Evolutionary conservation across 116 monocot genomes (phyloP).

Genomic region (Posidonia oceanica): DNA sequence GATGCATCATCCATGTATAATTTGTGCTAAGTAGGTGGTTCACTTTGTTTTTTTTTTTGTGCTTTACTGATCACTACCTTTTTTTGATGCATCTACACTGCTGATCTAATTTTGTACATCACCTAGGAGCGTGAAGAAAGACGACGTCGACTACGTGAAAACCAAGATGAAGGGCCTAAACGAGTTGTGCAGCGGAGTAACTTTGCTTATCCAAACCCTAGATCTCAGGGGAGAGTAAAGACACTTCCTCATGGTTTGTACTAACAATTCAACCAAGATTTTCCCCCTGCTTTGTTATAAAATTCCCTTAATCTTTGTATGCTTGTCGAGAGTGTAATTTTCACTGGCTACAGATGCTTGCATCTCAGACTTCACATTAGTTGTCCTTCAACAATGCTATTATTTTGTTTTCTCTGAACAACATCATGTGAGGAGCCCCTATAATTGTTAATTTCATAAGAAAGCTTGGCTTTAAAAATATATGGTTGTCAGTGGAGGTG

Average conservation of each 20-base stretch:
- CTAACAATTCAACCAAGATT: not conserved
- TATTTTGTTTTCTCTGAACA: too few species aligned
- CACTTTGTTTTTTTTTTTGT: not conserved
- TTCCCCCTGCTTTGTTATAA: not conserved
- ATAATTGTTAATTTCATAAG: too few species aligned
- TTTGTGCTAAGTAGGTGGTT: too few species aligned
- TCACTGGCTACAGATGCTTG: too few species aligned
- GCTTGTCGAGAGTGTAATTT: too few species aligned
- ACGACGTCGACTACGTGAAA: constrained; percentile 37
- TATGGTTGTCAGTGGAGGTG: too few species aligned
- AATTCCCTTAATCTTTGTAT: too few species aligned
- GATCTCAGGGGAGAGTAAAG: constrained; percentile 29
- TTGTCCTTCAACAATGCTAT: too few species aligned
- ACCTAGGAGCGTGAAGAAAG: constrained; percentile 87
- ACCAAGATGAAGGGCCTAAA: constrained; percentile 37
- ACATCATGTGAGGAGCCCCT: too few species aligned
- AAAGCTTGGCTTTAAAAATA: too few species aligned
- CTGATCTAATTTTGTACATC: not conserved
- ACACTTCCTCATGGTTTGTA: constrained; percentile 62
- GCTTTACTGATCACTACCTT: not conserved
- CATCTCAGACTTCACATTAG: too few species aligned
- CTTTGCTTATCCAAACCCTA: constrained; percentile 18
- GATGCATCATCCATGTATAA: too few species aligned
- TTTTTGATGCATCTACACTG: not conserved
- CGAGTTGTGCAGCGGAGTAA: constrained; percentile 28